These are phyloP conservation scores for Tylopilus felleus DNA, from an alignment of 768 basidiomycete genomes.

Conservation along the genomic window DNA sequence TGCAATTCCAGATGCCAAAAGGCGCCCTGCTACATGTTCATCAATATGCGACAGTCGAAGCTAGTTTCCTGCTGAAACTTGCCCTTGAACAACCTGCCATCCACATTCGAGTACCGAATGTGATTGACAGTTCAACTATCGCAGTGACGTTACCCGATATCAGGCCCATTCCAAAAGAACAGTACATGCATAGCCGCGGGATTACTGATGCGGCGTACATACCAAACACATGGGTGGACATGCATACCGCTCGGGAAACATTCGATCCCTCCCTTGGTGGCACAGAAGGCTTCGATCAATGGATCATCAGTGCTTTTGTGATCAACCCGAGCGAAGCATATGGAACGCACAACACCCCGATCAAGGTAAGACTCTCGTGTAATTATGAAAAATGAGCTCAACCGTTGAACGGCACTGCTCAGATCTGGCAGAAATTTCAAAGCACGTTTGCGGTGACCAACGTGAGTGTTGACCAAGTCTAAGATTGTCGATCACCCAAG, in stretches of 20 bases:
- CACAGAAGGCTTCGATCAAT: conserved; percentile 40
- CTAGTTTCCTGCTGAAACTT: conserved; percentile 32
- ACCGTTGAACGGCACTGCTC: neutral
- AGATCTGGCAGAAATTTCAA: conserved; percentile 25
- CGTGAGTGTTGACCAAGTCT: conserved; percentile 13
- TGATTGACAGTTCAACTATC: conserved; percentile 26
- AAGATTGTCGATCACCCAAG: neutral
- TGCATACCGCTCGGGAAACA: conserved; percentile 33
- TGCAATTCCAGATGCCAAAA: conserved; percentile 42
- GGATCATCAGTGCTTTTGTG: conserved; percentile 36
- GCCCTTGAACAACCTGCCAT: conserved; percentile 38
- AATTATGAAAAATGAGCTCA: neutral
- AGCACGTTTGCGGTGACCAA: conserved; percentile 19
- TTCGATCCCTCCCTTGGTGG: conserved; percentile 38
- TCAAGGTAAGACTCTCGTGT: conserved; percentile 30
- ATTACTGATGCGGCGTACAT: conserved; percentile 30
- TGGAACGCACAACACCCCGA: conserved; percentile 39
- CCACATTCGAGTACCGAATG: conserved; percentile 33
- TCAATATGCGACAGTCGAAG: conserved; percentile 41
- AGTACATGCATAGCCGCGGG: conserved; percentile 20
- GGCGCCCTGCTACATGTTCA: conserved; percentile 45
- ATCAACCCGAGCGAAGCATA: conserved; percentile 45
- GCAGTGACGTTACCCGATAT: conserved; percentile 34
- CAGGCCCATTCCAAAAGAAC: conserved; percentile 27
- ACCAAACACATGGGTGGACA: conserved; percentile 34